Base-by-base conservation (phyloP, 768 basidiomycete species). In the Naganishia randhawae region DNA sequence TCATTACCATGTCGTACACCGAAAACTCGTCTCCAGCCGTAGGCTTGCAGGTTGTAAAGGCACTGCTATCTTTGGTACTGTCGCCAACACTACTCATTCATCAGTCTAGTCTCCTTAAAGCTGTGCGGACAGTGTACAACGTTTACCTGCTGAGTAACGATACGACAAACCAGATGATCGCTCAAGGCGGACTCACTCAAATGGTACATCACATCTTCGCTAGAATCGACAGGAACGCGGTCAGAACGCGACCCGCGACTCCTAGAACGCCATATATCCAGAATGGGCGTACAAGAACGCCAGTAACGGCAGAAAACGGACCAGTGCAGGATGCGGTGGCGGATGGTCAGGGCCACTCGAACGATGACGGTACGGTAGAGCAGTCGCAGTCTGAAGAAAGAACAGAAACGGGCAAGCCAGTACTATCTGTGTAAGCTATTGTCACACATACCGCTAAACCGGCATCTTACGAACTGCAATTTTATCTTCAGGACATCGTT, bases 201-300 rank as follows among this genome's bases (percentile, higher is more conserved):
- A 98, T 99, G 88, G 93, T 98, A 2, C 90, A 96, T 74, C 94
- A 97, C 75, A 87, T 98, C 66, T 98, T 99, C 78, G 85, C 89
- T 16, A 86, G 96, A 25, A 78, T 83, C 22, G 52, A 66, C 31
- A 67, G 54, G 53, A 45, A 61, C 6, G 57, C 57, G 22, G 57
- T 29, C 11, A 33, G 57, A 25, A 61, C 57, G 37, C 57, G 57
- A 25, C 57, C 57, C 5, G 57, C 33, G 6, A 61, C 57, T 1
- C 57, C 57, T 35, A n/a, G 57, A 29, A 39, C 39, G 17, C 57
- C 57, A 41, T 13, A 37, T n/a, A 41, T 13, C 9, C 57, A 61
- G 57, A 61, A 61, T 29, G 57, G 57, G 13, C 57, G 57, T 13
- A 41, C 37, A 41, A 5, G 22, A 35, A 61, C 57, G 16, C 57